Evolutionary conservation across 352 stramenopile genomes (phyloP), one percentile per base, ranked within the genome.

Genomic region (Aphanomyces invadans): DNA sequence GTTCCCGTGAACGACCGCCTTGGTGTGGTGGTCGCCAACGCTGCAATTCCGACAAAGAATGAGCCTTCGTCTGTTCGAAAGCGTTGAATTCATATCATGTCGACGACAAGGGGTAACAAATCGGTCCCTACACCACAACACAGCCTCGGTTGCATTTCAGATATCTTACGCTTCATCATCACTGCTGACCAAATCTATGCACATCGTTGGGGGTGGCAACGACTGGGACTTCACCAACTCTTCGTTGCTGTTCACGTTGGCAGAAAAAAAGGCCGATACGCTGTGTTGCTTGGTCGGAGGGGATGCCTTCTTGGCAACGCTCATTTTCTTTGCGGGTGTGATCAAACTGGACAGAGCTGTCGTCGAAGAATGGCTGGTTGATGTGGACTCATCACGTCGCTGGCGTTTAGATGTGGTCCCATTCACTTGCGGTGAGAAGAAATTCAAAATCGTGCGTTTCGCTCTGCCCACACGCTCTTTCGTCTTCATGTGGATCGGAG

Each of bases 101-200:
- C n/a, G 10, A 23, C n/a, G 45, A 23, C 19, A n/a, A n/a, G n/a
- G n/a, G n/a, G n/a, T n/a, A n/a, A n/a, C n/a, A n/a, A n/a, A n/a
- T n/a, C n/a, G n/a, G n/a, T n/a, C n/a, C n/a, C n/a, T n/a, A n/a
- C n/a, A n/a, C n/a, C n/a, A n/a, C n/a, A n/a, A n/a, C n/a, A n/a
- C n/a, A n/a, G n/a, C n/a, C n/a, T n/a, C n/a, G n/a, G n/a, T n/a
- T n/a, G n/a, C n/a, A n/a, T n/a, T n/a, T n/a, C n/a, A n/a, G n/a
- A n/a, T n/a, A n/a, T n/a, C n/a, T 56, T 56, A 56, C 15, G 4
- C 48, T 26, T 64, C 60, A 33, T 67, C 60, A 3, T 67, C 60
- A 21, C 38, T 32, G 49, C 60, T 67, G 9, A 67, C 60, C 23
- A 67, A 67, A 60, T 67, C 60, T 12, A 67, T 67, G 28, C 25